These are phyloP conservation scores for Rhodotorula graminis DNA, from an alignment of 768 basidiomycete species.

Conservation along the genomic window DNA sequence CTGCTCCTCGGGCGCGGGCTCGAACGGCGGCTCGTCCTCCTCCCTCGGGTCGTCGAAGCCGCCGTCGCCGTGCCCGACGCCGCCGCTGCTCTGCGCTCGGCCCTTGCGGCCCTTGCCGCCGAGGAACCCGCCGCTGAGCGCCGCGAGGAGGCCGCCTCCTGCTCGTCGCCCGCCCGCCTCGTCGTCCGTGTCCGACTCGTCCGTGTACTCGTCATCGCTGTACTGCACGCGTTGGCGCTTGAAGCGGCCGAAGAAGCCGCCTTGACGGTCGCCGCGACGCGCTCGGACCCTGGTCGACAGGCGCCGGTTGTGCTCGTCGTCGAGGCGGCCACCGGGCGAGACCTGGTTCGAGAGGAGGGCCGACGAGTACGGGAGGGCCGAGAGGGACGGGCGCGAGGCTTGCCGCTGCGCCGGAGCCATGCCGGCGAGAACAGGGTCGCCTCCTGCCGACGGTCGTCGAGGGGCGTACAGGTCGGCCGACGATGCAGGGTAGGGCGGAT, in stretches of 20 bases:
- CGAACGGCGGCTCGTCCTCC: neutral
- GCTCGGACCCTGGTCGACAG: neutral
- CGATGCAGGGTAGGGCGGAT: slow-evolving; percentile 32
- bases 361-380: slow-evolving; percentile 20
- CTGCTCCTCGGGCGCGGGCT: slow-evolving; percentile 9
- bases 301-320: slow-evolving; percentile 22
- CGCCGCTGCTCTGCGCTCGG: neutral
- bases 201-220: slow-evolving; percentile 28
- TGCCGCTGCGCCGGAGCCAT: neutral
- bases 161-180: neutral
- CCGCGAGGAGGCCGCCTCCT: slow-evolving; percentile 7
- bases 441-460: neutral
- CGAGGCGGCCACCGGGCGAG: slow-evolving; percentile 28
- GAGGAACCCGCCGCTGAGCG: neutral
- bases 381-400: slow-evolving; percentile 15
- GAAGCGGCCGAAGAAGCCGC: slow-evolving; percentile 37
- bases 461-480: slow-evolving; percentile 30
- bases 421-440: neutral
- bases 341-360: slow-evolving; percentile 32
- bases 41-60: neutral
- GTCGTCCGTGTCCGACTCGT: slow-evolving; percentile 29
- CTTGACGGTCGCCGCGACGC: neutral
- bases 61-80: neutral
- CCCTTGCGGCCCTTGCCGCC: neutral
- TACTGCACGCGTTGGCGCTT: slow-evolving; percentile 20